Evolutionary conservation across 257 asterid species (phyloP).

Genomic region (Coffea eugenioides): DNA sequence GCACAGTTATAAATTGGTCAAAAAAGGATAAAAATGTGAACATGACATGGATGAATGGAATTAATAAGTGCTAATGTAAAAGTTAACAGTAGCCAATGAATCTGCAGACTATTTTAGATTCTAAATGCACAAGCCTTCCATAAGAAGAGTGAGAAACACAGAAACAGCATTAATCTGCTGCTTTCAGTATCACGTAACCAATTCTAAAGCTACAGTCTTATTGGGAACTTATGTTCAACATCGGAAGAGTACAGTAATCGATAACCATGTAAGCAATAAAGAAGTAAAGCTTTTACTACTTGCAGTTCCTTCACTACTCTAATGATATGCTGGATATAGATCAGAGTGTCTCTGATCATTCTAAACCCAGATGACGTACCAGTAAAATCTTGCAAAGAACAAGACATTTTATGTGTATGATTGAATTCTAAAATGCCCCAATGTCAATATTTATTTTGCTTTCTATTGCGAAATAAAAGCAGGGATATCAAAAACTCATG

Average conservation of each 20-base stretch:
- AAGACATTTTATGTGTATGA: neutral
- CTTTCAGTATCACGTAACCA: neutral
- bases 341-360: neutral
- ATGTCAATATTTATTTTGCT: neutral
- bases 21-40: neutral
- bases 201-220: neutral
- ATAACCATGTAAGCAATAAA: neutral
- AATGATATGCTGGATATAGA: neutral
- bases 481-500: neutral
- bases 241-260: neutral
- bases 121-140: neutral
- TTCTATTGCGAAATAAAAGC: neutral
- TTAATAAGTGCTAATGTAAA: neutral
- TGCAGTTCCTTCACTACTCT: neutral
- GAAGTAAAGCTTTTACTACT: neutral
- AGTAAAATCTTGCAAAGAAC: neutral
- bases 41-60: neutral
- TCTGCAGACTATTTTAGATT: too few species aligned
- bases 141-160: neutral
- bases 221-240: neutral
- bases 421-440: neutral
- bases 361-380: neutral
- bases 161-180: neutral
- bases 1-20: neutral
- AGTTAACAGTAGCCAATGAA: too few species aligned